Percentiles rank a stretch among this genome's conserved stretches.
These are phyloP conservation scores for Backusella circina DNA, from an alignment of 192 early-diverging fungal species.

Conservation along the genomic window DNA sequence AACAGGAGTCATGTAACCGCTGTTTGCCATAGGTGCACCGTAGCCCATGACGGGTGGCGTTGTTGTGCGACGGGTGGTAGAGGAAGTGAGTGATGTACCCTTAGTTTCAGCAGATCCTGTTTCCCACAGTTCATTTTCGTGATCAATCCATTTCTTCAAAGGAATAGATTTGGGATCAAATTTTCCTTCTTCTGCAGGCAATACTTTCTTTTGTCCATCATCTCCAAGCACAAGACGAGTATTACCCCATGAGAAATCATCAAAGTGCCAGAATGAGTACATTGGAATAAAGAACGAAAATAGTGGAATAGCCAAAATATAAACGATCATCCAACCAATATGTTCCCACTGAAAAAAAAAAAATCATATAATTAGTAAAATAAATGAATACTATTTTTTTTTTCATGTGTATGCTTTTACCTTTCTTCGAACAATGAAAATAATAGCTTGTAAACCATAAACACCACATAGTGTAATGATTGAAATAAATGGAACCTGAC, in stretches of 20 bases:
- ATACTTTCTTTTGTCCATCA: conserved; percentile 65
- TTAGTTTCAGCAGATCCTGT: conserved; percentile 43
- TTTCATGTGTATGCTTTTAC: conserved; percentile 2
- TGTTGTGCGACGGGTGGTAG: conserved; percentile 13
- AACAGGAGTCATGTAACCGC: not conserved
- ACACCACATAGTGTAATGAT: conserved; percentile 79
- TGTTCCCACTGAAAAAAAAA: conserved; percentile 66
- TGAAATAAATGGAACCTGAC: conserved; percentile 75
- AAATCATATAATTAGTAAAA: not conserved
- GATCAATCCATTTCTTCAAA: conserved; percentile 74
- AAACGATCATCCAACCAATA: conserved; percentile 97
- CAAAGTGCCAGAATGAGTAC: conserved; percentile 99
- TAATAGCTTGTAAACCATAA: conserved; percentile 74
- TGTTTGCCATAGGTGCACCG: not conserved
- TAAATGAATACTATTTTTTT: not conserved
- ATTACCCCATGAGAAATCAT: conserved; percentile 98
- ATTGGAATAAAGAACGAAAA: conserved; percentile 78
- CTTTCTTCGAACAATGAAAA: conserved; percentile 78
- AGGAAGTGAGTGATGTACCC: conserved; percentile 36
- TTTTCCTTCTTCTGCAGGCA: conserved; percentile 60
- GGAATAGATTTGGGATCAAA: conserved; percentile 74
- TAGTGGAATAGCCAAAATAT: conserved; percentile 86
- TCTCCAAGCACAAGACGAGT: conserved; percentile 88
- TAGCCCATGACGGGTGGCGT: not conserved
- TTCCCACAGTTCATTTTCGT: conserved; percentile 74